Base-by-base conservation (phyloP, 2,329 filamentous ascomycete genomes). In the Fusarium torulosum region DNA sequence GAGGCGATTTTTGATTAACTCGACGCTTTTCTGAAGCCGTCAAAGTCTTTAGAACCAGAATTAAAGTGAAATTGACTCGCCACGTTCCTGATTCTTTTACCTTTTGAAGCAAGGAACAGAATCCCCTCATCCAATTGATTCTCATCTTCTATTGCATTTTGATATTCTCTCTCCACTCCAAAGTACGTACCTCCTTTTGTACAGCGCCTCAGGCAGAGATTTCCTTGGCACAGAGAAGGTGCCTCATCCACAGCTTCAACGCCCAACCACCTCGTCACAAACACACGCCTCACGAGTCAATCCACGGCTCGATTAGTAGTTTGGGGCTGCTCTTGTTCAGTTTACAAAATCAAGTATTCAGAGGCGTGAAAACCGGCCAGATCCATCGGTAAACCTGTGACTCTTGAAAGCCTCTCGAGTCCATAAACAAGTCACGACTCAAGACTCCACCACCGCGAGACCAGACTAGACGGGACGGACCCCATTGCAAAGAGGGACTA, bases 241-340 rank as follows among this genome's bases (percentile, higher is more conserved):
- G 61, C 59, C 33, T 58, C 25, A 35, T 35, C 58, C 56, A 33
- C 51, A 66, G 45, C 53, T 56, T 60, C 56, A 62, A 62, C 45
- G 55, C 67, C 59, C 67, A 70, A 66, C 70, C 71, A 68, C 66
- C 67, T 51, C 55, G 56, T 56, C 51, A 56, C 64, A 61, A 64
- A 63, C 52, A 66, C 63, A 66, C 67, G 44, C 57, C 55, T 63
- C 45, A 53, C 54, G 59, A 71, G 64, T 71, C 67, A 69, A 70
- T 60, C 52, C 57, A 67, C 60, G 37, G 45, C 53, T 47, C 43
- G 51, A 51, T 63, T 60, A 54, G 44, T 67, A 62, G 54, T 42
- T 52, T 33, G 29, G 38, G 41, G 29, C 60, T 61, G 29, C 54
- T 43, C 20, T 17, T 45, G 61, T 70, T 67, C 54, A 46, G 31